Evolutionary conservation across 345 rosid species (phyloP).

Genomic region (Triadica sebifera): DNA sequence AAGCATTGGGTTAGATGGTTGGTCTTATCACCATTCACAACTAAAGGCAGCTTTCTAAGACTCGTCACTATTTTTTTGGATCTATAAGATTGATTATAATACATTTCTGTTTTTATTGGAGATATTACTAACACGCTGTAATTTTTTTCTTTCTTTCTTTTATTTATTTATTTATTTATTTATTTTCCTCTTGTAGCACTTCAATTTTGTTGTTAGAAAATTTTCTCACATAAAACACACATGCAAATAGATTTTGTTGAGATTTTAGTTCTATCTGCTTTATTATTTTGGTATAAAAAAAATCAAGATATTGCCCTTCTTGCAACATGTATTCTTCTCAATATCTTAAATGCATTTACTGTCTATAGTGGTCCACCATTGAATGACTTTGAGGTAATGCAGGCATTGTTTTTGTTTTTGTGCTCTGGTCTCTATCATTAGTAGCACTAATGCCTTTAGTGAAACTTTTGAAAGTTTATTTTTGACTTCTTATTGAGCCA

Average conservation of each 20-base stretch:
- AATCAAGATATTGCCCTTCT: conserved; percentile 78
- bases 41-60: conserved; percentile 89
- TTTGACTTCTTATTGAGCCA: not conserved
- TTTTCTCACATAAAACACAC: not conserved
- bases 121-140: not conserved
- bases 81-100: conserved; percentile 52
- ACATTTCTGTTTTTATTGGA: not conserved
- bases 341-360: conserved; percentile 69
- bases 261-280: conserved; percentile 15
- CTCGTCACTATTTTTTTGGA: conserved; percentile 85
- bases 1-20: conserved; percentile 96
- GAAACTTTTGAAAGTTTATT: not conserved
- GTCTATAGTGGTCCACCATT: conserved; percentile 94
- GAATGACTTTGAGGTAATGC: conserved; percentile 88
- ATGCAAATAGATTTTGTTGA: not conserved
- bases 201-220: conserved; percentile 5
- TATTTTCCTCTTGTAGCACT: not conserved
- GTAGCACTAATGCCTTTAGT: not conserved
- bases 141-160: too few relatives aligned
- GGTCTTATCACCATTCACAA: conserved; percentile 76
- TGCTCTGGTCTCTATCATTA: not conserved
- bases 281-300: conserved; percentile 62
- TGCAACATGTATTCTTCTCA: conserved; percentile 82
- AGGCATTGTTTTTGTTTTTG: not conserved
- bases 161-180: too few relatives aligned